phyloP scores from a whole-genome alignment of 768 basidiomycete genomes.

The Cubamyces sp. region DNA sequence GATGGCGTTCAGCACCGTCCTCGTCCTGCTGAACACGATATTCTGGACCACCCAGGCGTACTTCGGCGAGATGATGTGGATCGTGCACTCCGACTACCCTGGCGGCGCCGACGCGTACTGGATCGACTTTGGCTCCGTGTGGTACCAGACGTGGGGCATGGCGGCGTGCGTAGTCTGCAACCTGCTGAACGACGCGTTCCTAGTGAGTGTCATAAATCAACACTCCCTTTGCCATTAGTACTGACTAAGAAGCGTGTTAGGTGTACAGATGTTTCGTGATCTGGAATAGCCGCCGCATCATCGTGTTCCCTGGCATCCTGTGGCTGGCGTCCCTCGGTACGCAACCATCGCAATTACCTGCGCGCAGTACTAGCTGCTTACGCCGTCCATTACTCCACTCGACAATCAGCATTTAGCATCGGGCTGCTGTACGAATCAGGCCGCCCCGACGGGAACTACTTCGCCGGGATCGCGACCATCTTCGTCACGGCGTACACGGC shows the following conservation, averaged over 20 bases:
- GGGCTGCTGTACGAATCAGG: slow-evolving; percentile 21
- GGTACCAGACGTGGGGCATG: slow-evolving; percentile 37
- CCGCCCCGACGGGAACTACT: slow-evolving; percentile 33
- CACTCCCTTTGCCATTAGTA: too few species aligned
- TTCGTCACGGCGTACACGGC: slow-evolving; percentile 43
- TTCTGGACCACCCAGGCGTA: slow-evolving; percentile 32
- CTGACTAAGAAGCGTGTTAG: background rate
- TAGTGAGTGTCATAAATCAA: slow-evolving; percentile 33
- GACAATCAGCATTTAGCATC: slow-evolving; percentile 8
- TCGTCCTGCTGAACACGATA: slow-evolving; percentile 36
- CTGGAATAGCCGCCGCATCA: slow-evolving; percentile 14
- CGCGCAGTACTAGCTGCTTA: too few species aligned
- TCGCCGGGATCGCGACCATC: slow-evolving; percentile 39
- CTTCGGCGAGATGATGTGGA: slow-evolving; percentile 37
- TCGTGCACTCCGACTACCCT: slow-evolving; percentile 29
- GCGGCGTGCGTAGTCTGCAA: slow-evolving; percentile 30
- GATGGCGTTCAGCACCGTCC: slow-evolving; percentile 28
- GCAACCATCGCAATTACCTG: background rate
- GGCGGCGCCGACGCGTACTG: slow-evolving; percentile 41
- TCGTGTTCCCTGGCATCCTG: slow-evolving; percentile 6
- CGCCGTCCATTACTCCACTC: background rate
- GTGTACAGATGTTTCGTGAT: slow-evolving; percentile 21
- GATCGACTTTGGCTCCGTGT: slow-evolving; percentile 27
- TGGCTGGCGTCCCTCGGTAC: slow-evolving; percentile 18
- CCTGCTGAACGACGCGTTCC: slow-evolving; percentile 42